Conservation (phyloP, 176 grass and related monocot genomes). For the Oryza officinalis region DNA sequence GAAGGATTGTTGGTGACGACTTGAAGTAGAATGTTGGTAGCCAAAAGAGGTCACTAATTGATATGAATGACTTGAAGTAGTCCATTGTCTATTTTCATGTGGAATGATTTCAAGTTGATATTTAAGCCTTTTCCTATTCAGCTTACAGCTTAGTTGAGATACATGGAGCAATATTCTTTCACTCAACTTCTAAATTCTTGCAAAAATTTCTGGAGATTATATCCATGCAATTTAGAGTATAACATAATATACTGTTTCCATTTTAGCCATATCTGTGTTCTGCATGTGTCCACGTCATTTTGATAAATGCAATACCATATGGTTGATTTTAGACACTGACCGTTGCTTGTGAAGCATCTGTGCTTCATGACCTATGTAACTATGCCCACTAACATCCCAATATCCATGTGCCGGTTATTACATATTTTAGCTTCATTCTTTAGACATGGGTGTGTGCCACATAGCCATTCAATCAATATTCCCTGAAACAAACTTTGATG, state of each 20-base stretch:
- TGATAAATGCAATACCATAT: not conserved
- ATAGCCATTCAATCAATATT: not conserved
- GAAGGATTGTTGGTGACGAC: not conserved
- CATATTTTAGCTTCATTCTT: conserved; percentile 1
- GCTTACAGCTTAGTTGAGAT: too few relatives aligned
- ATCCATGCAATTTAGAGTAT: not conserved
- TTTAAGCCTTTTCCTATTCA: too few relatives aligned
- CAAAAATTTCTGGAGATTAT: not conserved
- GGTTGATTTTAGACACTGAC: not conserved
- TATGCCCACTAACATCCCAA: not conserved
- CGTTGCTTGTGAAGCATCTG: not conserved
- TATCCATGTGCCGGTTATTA: not conserved
- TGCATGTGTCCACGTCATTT: not conserved
- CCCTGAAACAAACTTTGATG: not conserved
- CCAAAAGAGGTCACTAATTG: not conserved
- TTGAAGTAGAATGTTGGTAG: not conserved
- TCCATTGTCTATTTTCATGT: too few relatives aligned
- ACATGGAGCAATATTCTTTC: not conserved
- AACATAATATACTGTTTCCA: not conserved
- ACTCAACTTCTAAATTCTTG: not conserved
- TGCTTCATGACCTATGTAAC: not conserved
- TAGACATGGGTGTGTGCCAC: not conserved
- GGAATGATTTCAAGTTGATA: too few relatives aligned
- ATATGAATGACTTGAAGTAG: too few relatives aligned
- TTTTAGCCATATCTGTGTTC: not conserved